Conservation (phyloP, 176 grass and related monocot genomes). For the Zea luxurians region DNA sequence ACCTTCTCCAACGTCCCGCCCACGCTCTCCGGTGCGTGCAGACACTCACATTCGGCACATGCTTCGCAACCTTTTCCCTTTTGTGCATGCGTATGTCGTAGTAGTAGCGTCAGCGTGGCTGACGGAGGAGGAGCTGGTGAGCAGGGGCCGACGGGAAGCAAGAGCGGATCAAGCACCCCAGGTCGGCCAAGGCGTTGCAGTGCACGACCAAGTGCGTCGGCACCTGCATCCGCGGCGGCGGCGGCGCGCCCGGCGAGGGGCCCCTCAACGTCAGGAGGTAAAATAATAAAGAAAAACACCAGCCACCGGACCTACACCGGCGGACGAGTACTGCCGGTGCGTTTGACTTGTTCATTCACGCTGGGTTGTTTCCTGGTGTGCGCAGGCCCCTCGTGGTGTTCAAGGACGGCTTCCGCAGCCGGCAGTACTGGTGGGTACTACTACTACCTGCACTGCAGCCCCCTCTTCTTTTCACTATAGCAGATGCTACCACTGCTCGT, state of each 20-base stretch:
- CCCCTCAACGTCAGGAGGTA: conserved; percentile 48
- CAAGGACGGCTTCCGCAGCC: conserved; percentile 57
- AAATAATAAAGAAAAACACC: background rate
- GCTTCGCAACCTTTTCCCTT: background rate
- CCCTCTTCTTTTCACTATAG: background rate
- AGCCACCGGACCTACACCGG: background rate
- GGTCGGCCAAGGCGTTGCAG: conserved; percentile 57
- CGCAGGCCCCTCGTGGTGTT: conserved; percentile 54
- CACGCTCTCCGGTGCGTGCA: conserved; percentile 49
- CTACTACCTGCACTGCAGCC: background rate
- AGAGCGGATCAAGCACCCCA: conserved; percentile 62
- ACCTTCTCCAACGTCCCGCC: conserved; percentile 53
- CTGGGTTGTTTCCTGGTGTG: background rate
- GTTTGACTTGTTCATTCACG: background rate
- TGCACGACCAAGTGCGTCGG: conserved; percentile 68
- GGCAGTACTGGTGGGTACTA: conserved; percentile 51
- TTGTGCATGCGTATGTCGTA: background rate
- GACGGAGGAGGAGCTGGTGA: background rate
- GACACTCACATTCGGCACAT: no score
- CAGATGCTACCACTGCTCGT: background rate
- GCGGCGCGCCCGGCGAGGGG: conserved; percentile 50
- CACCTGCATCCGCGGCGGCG: conserved; percentile 79
- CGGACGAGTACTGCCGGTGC: background rate
- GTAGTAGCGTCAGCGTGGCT: background rate
- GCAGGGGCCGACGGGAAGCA: conserved; percentile 50